Base-by-base conservation (phyloP, 116 monocot species). In the Dioscorea cayenensis region DNA sequence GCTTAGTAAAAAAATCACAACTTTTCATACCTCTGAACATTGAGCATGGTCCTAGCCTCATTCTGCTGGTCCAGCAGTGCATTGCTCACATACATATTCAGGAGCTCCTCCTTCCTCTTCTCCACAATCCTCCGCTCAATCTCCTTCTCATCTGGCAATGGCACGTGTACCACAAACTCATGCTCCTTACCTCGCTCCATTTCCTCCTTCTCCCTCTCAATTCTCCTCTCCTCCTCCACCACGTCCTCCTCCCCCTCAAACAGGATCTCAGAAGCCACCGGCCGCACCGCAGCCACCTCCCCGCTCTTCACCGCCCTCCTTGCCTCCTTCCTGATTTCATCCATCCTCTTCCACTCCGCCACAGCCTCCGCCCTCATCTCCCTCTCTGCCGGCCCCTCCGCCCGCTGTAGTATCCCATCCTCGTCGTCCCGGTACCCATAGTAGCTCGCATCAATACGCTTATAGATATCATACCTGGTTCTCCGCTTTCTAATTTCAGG, bases 381-480 rank as follows among this genome's bases (percentile, higher is more conserved):
- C 22, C 19, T 75, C 77, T 91, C 79, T 3, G 95, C 91, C 0
- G 83, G 78, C 2, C 75, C 86, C 78, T 97, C 93, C 17, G 93
- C 51, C 77, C 84, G 90, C 86, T 90, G 90, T 25, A 97, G 72
- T 55, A 93, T 88, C 32, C 97, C 97, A 64, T 97, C 96, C 77
- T 97, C 96, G 19, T 97, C 96, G 51, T 97, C 96, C 28, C 90
- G 74, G 76, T 92, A 92, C 13, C 96, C 93, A 61, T 97, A 97
- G 64, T 97, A 97, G 74, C 90, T 88, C 2, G 96, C 90, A 67
- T 92, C 81, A 49, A 97, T 97, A 49, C 96, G 75, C 74, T 97
- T 97, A 66, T 97, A 90, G 21, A 97, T 97, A 49, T 97, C 90
- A 37, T 97, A 92, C 36, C 96, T 73, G 3, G 84, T 84, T 48